Evolutionary conservation across 352 stramenopile species (phyloP), one percentile per base, ranked within the genome.

Genomic region (Pythium folliculosum): DNA sequence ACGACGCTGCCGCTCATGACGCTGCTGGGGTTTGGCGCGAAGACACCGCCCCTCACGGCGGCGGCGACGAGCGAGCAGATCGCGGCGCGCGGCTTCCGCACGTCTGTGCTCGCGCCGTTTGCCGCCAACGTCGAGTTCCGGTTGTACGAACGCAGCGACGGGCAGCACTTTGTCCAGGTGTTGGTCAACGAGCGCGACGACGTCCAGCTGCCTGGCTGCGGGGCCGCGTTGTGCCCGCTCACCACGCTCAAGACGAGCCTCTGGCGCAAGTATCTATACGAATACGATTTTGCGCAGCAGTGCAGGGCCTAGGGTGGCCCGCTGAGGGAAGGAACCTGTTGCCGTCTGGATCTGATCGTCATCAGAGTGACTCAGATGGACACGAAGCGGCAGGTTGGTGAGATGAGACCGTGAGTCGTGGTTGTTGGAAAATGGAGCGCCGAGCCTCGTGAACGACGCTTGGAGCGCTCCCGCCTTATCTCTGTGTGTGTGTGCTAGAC

Each of bases 101-200:
- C 82, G 23, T 88, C 86, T 0, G 60, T 68, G 37, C 62, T 83
- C 3, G 81, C 83, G n/a, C 83, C 86, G 5, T 90, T 91, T n/a
- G 82, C 73, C 3, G 80, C 80, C 19, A 92, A 94, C 69, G 73
- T 94, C 38, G 82, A 88, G 53, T 91, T 94, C 64, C 81, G 82
- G 4, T 53, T 94, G 40, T 89, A 69, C 52, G 57, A 50, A 21
- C 19, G 43, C 21, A 14, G 27, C 52, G 35, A 25, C 5, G 43
- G 22, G 40, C 5, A 30, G 17, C 16, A 9, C 19, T 68, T 69
- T 53, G 67, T 81, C 17, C 74, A 81, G 56, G 60, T 78, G 30
- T 56, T 81, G 21, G 68, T 81, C 47, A 81, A 78, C 55, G 74
- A 81, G 47, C 65, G 76, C 54, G 12, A 71, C 65, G 38, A 76